Percentiles rank a stretch among this genome's conserved stretches.
Conservation (phyloP, 2,329 filamentous ascomycete genomes). For the Xylariaceae sp. region DNA sequence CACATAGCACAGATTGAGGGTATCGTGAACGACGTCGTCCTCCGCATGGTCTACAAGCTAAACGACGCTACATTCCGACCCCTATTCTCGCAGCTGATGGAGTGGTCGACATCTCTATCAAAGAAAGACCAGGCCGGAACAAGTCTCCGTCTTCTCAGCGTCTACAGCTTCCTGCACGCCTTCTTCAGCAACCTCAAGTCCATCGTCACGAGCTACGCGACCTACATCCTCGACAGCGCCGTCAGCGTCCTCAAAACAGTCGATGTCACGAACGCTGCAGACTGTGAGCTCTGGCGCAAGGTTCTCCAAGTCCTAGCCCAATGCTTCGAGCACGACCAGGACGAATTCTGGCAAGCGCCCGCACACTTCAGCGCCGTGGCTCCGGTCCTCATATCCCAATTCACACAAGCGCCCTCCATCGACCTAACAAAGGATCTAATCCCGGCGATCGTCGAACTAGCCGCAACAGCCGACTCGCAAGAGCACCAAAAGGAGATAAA, state of each 20-base stretch:
- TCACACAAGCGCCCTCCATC: constrained; percentile 43
- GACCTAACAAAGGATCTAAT: constrained; percentile 52
- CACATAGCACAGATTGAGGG: constrained; percentile 58
- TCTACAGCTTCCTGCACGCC: constrained; percentile 72
- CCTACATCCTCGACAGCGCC: constrained; percentile 73
- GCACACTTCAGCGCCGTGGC: constrained; percentile 74
- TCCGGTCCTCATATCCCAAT: constrained; percentile 63
- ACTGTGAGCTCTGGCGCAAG: constrained; percentile 59
- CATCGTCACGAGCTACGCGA: constrained; percentile 87
- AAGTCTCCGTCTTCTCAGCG: constrained; percentile 61
- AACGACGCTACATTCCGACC: constrained; percentile 92
- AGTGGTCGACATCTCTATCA: constrained; percentile 65
- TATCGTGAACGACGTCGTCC: constrained; percentile 61
- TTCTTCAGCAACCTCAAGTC: constrained; percentile 88
- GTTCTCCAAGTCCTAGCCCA: constrained; percentile 67
- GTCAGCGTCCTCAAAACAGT: constrained; percentile 54
- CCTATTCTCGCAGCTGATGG: constrained; percentile 78
- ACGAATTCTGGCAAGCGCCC: constrained; percentile 93
- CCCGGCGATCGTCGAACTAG: constrained; percentile 73
- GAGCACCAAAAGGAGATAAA: constrained; percentile 92
- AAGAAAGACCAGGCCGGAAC: constrained; percentile 57
- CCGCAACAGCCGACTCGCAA: constrained; percentile 72
- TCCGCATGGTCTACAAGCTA: constrained; percentile 94
- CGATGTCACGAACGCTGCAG: constrained; percentile 43
- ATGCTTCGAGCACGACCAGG: constrained; percentile 83